These are phyloP conservation scores for Aaosphaeria pasadenensis DNA, from an alignment of 2,329 filamentous ascomycete genomes.

Conservation along the genomic window DNA sequence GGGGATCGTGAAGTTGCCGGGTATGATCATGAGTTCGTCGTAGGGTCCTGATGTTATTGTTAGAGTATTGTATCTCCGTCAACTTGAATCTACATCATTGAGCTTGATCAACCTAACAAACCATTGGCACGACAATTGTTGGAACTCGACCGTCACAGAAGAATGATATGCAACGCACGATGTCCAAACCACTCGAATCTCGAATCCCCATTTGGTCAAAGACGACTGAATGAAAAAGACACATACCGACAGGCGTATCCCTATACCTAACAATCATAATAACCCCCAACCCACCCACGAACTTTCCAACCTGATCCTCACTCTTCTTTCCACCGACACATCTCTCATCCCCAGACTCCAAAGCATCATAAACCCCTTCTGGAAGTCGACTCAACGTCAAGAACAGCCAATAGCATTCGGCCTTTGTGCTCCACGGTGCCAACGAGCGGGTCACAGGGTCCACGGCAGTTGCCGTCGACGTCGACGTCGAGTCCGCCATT, in stretches of 20 bases:
- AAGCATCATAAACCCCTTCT: conserved; percentile 19
- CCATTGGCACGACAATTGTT: too few relatives aligned
- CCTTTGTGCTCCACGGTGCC: conserved; percentile 24
- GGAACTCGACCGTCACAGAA: too few relatives aligned
- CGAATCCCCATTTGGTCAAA: neutral
- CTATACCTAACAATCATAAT: conserved; percentile 28
- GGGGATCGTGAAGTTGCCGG: conserved; percentile 26
- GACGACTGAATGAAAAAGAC: neutral
- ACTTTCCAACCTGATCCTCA: conserved; percentile 9
- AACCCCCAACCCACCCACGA: conserved; percentile 23
- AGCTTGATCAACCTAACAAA: too few relatives aligned
- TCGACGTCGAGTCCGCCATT: too few relatives aligned
- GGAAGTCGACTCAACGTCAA: conserved; percentile 19
- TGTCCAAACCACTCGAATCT: neutral
- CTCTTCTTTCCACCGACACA: conserved; percentile 3
- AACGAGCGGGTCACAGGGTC: conserved; percentile 17
- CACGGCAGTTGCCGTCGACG: too few relatives aligned
- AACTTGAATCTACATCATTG: too few relatives aligned
- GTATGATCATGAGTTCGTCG: conserved; percentile 31
- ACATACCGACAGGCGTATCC: conserved; percentile 31
- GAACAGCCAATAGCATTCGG: conserved; percentile 24
- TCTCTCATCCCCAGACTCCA: conserved; percentile 1
- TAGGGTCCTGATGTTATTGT: conserved; percentile 19
- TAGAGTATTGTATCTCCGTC: too few relatives aligned
- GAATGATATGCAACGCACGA: too few relatives aligned